Conservation (phyloP, 805 yeast species). For the Kurtzmaniella fragi region DNA sequence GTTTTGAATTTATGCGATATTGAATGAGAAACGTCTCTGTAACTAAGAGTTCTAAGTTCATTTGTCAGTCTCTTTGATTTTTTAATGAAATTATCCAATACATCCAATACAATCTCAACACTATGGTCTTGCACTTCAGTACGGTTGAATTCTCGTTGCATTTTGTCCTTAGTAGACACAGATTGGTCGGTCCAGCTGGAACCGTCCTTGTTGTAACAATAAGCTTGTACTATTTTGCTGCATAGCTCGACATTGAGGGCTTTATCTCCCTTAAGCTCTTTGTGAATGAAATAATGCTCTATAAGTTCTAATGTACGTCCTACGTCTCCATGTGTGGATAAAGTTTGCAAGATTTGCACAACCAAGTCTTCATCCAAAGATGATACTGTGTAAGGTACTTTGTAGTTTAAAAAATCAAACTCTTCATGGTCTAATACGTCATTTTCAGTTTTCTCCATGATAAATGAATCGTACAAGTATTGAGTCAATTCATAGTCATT, state of each 20-base stretch:
- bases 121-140: constrained; percentile 16
- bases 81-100: constrained; percentile 20
- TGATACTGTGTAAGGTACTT: too few relatives aligned
- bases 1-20: constrained; percentile 25
- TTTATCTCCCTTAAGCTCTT: constrained; percentile 24
- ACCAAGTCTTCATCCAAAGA: constrained; percentile 19
- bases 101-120: constrained; percentile 26
- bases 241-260: constrained; percentile 30
- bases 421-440: constrained; percentile 18
- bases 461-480: constrained; percentile 20
- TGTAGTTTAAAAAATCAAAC: too few relatives aligned
- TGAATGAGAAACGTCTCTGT: constrained; percentile 24
- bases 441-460: constrained; percentile 24
- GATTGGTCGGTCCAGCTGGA: constrained; percentile 6
- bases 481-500: constrained; percentile 25
- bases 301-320: constrained; percentile 26
- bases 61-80: constrained; percentile 9
- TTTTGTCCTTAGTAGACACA: not conserved
- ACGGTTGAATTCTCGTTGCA: constrained; percentile 2
- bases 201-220: constrained; percentile 20
- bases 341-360: constrained; percentile 22
- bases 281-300: constrained; percentile 33
- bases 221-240: constrained; percentile 28
- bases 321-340: constrained; percentile 35
- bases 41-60: constrained; percentile 9